These are phyloP conservation scores for Nitzschia palea DNA, from an alignment of 108 stramenopile species.

Conservation along the genomic window DNA sequence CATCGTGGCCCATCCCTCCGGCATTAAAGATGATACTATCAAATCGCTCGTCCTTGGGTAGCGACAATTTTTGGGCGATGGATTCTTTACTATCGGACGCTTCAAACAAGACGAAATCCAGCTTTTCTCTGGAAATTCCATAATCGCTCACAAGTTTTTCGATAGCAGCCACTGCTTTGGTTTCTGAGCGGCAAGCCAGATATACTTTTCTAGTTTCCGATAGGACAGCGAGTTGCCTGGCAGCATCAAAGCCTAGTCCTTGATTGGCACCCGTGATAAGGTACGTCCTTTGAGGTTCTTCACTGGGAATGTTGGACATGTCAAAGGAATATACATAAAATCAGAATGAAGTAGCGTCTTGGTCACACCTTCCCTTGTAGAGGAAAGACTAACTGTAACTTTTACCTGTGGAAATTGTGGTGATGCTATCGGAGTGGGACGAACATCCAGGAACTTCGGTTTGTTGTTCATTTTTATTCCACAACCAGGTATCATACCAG, in stretches of 20 bases:
- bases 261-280: slow-evolving; percentile 54
- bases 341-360: no score
- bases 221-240: slow-evolving; percentile 25
- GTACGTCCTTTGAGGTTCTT: neutral
- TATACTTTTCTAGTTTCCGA: slow-evolving; percentile 5
- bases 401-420: no score
- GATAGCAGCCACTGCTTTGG: slow-evolving; percentile 18
- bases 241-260: slow-evolving; percentile 55
- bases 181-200: slow-evolving; percentile 22
- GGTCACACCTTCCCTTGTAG: no score
- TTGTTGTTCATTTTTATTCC: no score
- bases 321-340: no score
- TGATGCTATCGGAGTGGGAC: no score
- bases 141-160: neutral
- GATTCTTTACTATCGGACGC: slow-evolving; percentile 11
- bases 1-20: slow-evolving; percentile 16
- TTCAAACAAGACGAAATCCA: slow-evolving; percentile 23
- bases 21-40: slow-evolving; percentile 28
- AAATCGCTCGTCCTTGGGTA: neutral
- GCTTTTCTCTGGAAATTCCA: neutral
- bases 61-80: neutral
- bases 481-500: no score
- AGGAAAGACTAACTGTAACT: no score
- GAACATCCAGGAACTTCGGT: no score
- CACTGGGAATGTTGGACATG: no score